Percentiles rank a stretch among this genome's conserved stretches.
Evolutionary conservation across 768 basidiomycete species (phyloP).

Genomic region (Russula virescens): DNA sequence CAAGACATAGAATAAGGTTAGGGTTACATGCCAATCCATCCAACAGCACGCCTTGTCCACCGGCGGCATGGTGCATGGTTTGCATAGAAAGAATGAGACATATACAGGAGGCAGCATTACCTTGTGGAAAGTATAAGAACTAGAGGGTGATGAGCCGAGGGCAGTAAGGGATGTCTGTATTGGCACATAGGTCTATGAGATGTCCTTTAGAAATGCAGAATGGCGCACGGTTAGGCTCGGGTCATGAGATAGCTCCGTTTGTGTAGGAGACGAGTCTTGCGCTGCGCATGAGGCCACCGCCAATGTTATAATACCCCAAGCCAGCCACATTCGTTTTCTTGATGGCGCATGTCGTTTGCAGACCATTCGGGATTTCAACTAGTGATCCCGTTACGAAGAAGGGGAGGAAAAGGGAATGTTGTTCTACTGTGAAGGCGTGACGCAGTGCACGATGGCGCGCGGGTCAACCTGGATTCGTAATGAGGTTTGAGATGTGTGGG

Average conservation of each 20-base stretch:
- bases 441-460: not conserved
- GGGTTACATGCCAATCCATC: not conserved
- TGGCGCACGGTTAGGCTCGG: constrained; percentile 7
- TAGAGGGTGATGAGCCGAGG: constrained; percentile 2
- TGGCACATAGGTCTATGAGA: not conserved
- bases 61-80: not conserved
- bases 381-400: not conserved
- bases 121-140: constrained; percentile 2
- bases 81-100: not conserved
- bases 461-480: not conserved
- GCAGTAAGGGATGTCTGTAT: constrained; percentile 6
- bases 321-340: constrained; percentile 30
- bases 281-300: constrained; percentile 26
- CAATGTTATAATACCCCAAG: constrained; percentile 30
- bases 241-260: constrained; percentile 6
- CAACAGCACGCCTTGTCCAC: not conserved
- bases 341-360: constrained; percentile 10
- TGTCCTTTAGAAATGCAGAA: not conserved
- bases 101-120: not conserved
- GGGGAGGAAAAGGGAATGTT: not conserved
- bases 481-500: not conserved
- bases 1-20: constrained; percentile 22
- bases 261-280: constrained; percentile 15
- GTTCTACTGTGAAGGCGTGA: not conserved
- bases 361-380: constrained; percentile 5